phyloP scores from a whole-genome alignment of 169 alveolate species.

The Cryptosporidium canis region DNA sequence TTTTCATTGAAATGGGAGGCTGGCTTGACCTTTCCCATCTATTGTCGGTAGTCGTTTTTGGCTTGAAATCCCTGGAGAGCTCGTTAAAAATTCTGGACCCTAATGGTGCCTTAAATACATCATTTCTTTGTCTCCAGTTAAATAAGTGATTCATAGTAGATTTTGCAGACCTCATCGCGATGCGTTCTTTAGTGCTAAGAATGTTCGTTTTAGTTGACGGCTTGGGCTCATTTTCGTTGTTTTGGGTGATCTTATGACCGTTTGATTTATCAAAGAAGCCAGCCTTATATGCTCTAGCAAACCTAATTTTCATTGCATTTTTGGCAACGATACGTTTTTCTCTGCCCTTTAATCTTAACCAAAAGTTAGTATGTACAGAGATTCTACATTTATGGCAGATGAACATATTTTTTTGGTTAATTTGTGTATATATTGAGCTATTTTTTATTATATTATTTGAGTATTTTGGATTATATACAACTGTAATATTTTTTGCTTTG shows the following conservation, averaged over 20 bases:
- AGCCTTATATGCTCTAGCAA: slow-evolving; percentile 15
- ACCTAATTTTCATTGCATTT: slow-evolving; percentile 48
- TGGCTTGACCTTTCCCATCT: slow-evolving; percentile 26
- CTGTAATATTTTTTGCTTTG: slow-evolving; percentile 26
- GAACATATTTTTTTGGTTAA: not conserved
- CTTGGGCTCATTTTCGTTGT: not conserved
- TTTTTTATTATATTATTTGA: not conserved
- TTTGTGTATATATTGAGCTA: not conserved
- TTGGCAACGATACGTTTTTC: slow-evolving; percentile 21
- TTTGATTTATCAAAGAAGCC: not conserved
- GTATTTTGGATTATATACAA: slow-evolving; percentile 34
- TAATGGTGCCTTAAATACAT: not conserved
- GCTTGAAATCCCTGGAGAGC: slow-evolving; percentile 3
- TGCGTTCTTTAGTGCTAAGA: not conserved
- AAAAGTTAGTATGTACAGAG: slow-evolving; percentile 32
- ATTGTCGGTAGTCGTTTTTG: not conserved
- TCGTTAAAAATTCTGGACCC: not conserved
- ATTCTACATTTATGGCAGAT: slow-evolving; percentile 24
- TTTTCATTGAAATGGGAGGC: too few relatives aligned
- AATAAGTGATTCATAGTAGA: slow-evolving; percentile 19
- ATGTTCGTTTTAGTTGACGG: not conserved
- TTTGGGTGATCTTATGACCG: not conserved
- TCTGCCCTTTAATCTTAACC: slow-evolving; percentile 2
- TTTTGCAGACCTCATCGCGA: slow-evolving; percentile 8
- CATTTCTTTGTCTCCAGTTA: slow-evolving; percentile 32